Evolutionary conservation across 768 basidiomycete genomes (phyloP).

Genomic region (Phaffia tasmanica): DNA sequence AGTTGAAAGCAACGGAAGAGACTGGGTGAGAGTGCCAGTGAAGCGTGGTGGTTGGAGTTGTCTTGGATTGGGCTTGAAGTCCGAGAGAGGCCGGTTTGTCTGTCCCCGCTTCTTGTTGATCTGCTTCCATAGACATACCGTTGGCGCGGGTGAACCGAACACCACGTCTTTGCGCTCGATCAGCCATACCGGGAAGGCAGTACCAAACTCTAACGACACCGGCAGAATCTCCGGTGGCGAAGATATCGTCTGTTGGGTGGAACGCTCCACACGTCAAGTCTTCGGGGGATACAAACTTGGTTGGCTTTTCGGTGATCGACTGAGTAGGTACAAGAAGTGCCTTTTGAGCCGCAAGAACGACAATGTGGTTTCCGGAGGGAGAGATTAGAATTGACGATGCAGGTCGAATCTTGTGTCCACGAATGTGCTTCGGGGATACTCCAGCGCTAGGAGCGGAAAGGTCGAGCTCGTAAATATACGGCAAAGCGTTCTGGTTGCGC

Average conservation of each 20-base stretch:
- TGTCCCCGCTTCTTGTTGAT: background rate
- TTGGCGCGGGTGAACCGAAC: background rate
- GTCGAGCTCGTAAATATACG: slow-evolving; percentile 20
- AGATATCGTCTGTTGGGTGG: slow-evolving; percentile 54
- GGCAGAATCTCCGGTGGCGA: slow-evolving; percentile 81
- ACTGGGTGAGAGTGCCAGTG: slow-evolving; percentile 98
- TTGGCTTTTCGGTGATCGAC: slow-evolving; percentile 43
- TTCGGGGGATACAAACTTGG: slow-evolving; percentile 37
- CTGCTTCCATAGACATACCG: background rate
- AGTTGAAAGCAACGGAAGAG: slow-evolving; percentile 69
- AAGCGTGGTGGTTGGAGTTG: slow-evolving; percentile 67
- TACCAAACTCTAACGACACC: slow-evolving; percentile 82
- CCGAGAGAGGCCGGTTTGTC: slow-evolving; percentile 2
- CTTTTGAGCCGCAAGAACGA: slow-evolving; percentile 34
- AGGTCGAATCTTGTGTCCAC: slow-evolving; percentile 37
- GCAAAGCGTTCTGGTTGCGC: slow-evolving; percentile 8
- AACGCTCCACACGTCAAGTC: slow-evolving; percentile 15
- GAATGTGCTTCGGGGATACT: slow-evolving; percentile 19
- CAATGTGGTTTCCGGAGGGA: slow-evolving; percentile 33
- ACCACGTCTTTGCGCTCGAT: background rate
- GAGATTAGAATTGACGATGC: slow-evolving; percentile 34
- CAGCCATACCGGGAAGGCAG: slow-evolving; percentile 53
- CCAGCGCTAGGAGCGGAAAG: background rate
- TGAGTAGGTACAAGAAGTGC: slow-evolving; percentile 30
- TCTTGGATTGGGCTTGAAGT: slow-evolving; percentile 31